Evolutionary conservation across 345 rosid genomes (phyloP).

Genomic region (Clausena lansium): DNA sequence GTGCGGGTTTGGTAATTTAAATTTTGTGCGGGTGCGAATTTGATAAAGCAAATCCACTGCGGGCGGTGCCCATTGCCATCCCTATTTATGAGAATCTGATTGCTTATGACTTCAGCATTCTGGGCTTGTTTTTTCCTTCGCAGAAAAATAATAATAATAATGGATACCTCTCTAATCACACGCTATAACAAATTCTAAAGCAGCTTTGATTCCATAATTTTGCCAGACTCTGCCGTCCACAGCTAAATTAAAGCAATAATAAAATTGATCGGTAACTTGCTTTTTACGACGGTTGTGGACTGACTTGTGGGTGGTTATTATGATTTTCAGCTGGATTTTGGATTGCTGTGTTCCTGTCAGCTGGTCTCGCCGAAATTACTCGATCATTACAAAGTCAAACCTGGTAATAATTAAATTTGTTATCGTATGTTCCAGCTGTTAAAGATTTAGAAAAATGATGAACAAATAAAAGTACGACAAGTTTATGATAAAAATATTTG

Average conservation of each 20-base stretch:
- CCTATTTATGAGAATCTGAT: slow-evolving; percentile 6
- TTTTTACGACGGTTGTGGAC: too few species aligned
- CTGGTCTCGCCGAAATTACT: too few species aligned
- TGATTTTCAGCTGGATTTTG: not conserved
- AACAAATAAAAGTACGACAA: too few species aligned
- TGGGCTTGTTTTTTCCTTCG: not conserved
- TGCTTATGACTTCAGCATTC: not conserved
- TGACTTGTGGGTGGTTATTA: too few species aligned
- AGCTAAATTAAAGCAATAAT: not conserved
- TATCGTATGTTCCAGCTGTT: not conserved
- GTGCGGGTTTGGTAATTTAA: too few species aligned
- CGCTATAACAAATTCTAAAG: slow-evolving; percentile 1
- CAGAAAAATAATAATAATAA: not conserved
- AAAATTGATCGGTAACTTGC: not conserved
- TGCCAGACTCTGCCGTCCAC: not conserved
- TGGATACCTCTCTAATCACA: not conserved
- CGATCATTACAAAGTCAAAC: not conserved
- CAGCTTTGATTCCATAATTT: not conserved
- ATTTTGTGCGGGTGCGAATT: too few species aligned
- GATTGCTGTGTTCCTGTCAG: too few species aligned
- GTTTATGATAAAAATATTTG: too few species aligned
- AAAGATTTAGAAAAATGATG: too few species aligned
- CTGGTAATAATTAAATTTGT: too few species aligned
- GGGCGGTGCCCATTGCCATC: too few species aligned
- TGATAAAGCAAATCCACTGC: too few species aligned